These are phyloP conservation scores for Porpolomopsis calyptriformis DNA, from an alignment of 768 basidiomycete species.

Conservation along the genomic window DNA sequence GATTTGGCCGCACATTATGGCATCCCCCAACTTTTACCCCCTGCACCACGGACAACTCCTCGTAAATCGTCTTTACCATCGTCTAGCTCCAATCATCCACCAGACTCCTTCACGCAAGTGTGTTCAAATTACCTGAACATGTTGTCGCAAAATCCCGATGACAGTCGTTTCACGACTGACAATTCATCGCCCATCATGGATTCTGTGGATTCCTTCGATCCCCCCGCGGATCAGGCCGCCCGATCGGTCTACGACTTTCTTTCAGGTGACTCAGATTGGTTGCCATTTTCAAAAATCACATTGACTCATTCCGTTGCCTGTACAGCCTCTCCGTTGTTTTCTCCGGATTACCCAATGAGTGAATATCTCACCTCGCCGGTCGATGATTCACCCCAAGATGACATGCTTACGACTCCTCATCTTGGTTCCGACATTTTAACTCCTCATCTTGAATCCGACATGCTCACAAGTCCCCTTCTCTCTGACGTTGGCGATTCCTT, in stretches of 20 bases:
- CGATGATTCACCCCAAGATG: constrained; percentile 26
- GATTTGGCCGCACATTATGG: constrained; percentile 73
- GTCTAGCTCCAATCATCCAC: constrained; percentile 15
- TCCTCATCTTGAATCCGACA: constrained; percentile 11
- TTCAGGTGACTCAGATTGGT: constrained; percentile 8
- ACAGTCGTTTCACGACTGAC: constrained; percentile 24
- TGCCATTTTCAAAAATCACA: background rate
- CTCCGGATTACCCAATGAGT: constrained; percentile 18
- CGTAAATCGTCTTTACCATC: constrained; percentile 32
- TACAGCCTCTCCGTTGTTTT: constrained; percentile 2
- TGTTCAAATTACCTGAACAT: constrained; percentile 60
- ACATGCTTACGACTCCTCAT: constrained; percentile 31
- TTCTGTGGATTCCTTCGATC: constrained; percentile 17
- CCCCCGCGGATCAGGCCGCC: constrained; percentile 16
- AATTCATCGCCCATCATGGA: constrained; percentile 22
- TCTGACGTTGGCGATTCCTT: constrained; percentile 5
- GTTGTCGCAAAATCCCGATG: constrained; percentile 42
- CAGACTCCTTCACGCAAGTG: constrained; percentile 33
- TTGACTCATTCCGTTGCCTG: background rate
- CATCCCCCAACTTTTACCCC: constrained; percentile 61
- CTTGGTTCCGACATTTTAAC: constrained; percentile 15
- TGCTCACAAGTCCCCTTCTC: constrained; percentile 20
- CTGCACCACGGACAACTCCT: constrained; percentile 51
- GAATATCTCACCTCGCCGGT: constrained; percentile 26
- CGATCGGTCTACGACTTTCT: constrained; percentile 10